phyloP scores from a whole-genome alignment of 768 basidiomycete genomes.

The Tylopilus plumbeoviolaceoides region DNA sequence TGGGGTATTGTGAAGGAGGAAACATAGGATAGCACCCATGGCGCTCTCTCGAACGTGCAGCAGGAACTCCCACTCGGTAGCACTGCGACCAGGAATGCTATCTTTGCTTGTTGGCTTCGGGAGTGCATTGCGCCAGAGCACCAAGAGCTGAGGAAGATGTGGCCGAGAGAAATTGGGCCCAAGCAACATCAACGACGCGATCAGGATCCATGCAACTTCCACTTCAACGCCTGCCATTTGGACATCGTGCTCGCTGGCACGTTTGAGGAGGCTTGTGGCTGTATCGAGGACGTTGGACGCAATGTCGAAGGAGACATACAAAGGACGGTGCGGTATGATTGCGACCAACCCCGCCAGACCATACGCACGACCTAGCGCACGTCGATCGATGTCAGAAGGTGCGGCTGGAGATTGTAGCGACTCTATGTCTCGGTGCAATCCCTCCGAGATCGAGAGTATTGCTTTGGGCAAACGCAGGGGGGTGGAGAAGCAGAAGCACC shows the following conservation, averaged over 20 bases:
- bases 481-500: conserved; percentile 87
- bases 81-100: conserved; percentile 54
- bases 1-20: conserved; percentile 75
- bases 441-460: conserved; percentile 72
- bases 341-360: conserved; percentile 86
- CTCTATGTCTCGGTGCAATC: conserved; percentile 78
- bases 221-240: conserved; percentile 78
- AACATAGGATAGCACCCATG: conserved; percentile 82
- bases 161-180: conserved; percentile 92
- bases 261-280: conserved; percentile 85
- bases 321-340: conserved; percentile 78
- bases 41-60: conserved; percentile 89
- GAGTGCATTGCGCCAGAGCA: conserved; percentile 95
- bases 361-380: conserved; percentile 84
- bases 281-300: conserved; percentile 88
- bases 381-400: conserved; percentile 62
- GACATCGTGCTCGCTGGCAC: conserved; percentile 87
- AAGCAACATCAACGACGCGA: conserved; percentile 86
- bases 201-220: conserved; percentile 91
- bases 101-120: conserved; percentile 95
- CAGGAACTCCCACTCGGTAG: conserved; percentile 86
- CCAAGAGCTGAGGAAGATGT: conserved; percentile 89
- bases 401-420: conserved; percentile 69
- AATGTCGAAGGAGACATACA: conserved; percentile 94
- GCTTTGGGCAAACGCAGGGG: conserved; percentile 80